phyloP scores from a whole-genome alignment of 441 rosid species.

The Populus trichocarpa region DNA sequence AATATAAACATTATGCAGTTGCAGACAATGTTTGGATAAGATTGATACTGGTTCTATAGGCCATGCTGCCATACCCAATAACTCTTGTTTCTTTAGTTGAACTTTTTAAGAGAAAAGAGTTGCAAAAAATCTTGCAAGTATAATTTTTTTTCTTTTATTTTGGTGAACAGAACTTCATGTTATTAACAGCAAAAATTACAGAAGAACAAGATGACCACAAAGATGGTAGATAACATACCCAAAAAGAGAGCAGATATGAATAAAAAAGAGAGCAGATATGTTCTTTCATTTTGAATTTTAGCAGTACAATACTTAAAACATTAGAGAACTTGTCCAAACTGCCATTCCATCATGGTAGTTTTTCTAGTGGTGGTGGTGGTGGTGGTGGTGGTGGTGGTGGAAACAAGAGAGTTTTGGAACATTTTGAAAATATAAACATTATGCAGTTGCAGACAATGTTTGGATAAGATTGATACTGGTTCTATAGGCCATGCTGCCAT shows the following conservation, averaged over 20 bases:
- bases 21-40: background rate
- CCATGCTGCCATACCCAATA: background rate
- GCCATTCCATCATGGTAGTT: background rate
- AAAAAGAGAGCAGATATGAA: background rate
- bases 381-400: too few species aligned
- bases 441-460: background rate
- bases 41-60: background rate
- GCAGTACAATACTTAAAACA: background rate
- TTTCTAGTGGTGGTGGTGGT: background rate
- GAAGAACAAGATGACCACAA: background rate
- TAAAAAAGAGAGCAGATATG: too few species aligned
- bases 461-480: background rate
- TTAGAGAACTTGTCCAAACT: background rate
- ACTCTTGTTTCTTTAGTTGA: background rate
- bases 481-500: background rate
- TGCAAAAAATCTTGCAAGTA: background rate
- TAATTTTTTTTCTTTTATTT: too few species aligned
- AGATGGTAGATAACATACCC: background rate
- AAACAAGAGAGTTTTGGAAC: background rate
- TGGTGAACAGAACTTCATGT: background rate
- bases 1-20: background rate
- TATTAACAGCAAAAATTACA: background rate
- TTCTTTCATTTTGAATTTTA: background rate
- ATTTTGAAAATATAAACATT: background rate
- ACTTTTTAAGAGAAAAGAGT: background rate